These are phyloP conservation scores for Arabis hirsuta DNA, from an alignment of 345 rosid genomes.

Conservation along the genomic window DNA sequence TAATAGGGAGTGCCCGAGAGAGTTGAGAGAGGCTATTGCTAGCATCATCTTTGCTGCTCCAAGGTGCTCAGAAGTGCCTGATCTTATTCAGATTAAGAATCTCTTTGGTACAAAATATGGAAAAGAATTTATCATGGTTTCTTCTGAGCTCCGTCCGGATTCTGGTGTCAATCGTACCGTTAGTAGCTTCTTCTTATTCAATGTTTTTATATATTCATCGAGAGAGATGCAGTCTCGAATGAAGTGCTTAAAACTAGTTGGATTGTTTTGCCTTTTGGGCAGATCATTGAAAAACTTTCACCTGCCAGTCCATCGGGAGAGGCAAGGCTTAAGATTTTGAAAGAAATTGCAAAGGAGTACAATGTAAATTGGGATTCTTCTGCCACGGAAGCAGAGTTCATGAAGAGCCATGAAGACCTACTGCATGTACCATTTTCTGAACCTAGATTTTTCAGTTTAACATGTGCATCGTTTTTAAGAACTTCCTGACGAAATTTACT, in stretches of 20 bases:
- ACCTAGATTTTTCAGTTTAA: neutral
- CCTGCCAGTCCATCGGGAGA: constrained; percentile 77
- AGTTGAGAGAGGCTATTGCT: constrained; percentile 86
- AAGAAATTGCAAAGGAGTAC: constrained; percentile 80
- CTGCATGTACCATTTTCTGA: constrained; percentile 58
- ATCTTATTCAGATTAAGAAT: constrained; percentile 79
- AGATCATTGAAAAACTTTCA: constrained; percentile 91
- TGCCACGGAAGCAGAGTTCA: constrained; percentile 80
- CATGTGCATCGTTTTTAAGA: too few relatives aligned
- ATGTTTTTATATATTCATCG: neutral
- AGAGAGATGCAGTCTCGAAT: neutral
- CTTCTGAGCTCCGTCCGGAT: constrained; percentile 90
- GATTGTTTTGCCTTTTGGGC: constrained; percentile 30
- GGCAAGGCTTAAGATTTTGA: constrained; percentile 70
- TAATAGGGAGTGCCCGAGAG: constrained; percentile 87
- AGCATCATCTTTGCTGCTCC: constrained; percentile 95
- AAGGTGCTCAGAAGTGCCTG: constrained; percentile 95
- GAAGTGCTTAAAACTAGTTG: constrained; percentile 8
- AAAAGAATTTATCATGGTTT: constrained; percentile 74
- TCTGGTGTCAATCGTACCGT: constrained; percentile 93
- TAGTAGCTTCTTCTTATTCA: constrained; percentile 42
- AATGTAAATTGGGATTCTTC: constrained; percentile 83
- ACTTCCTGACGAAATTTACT: neutral
- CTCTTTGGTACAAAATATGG: constrained; percentile 83
- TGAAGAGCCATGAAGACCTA: constrained; percentile 85